A percentile compares a stretch with the other conserved stretches of the same genome.
Conservation (phyloP, 1,139 yeast genomes). For the Candida freyschussii region DNA sequence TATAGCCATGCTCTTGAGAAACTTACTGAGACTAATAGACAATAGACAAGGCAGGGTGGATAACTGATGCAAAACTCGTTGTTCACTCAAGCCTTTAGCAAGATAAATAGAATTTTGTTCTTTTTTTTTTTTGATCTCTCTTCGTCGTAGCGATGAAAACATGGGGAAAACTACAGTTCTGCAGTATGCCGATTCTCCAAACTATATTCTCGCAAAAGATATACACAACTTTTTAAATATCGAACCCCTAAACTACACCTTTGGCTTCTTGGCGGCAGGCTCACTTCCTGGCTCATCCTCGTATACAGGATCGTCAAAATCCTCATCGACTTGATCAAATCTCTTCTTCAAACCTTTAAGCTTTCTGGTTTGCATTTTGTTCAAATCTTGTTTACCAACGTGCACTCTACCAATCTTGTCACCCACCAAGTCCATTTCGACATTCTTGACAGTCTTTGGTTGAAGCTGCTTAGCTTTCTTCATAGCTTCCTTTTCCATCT, state of each 20-base stretch:
- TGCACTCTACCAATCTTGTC: constrained; percentile 96
- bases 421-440: constrained; percentile 84
- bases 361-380: constrained; percentile 90
- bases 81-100: too few relatives aligned
- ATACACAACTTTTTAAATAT: constrained; percentile 7
- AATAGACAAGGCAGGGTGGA: constrained; percentile 38
- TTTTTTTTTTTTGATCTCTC: too few relatives aligned
- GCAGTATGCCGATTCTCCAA: constrained; percentile 3
- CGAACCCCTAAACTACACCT: constrained; percentile 29
- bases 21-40: constrained; percentile 72
- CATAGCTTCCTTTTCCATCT: constrained; percentile 85
- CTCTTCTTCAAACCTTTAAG: constrained; percentile 94
- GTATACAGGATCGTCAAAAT: constrained; percentile 42
- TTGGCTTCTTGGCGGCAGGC: constrained; percentile 38
- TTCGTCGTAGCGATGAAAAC: too few relatives aligned
- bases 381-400: constrained; percentile 91
- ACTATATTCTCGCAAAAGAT: too few relatives aligned
- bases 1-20: constrained; percentile 86
- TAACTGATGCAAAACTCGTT: neutral
- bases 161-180: neutral
- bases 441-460: constrained; percentile 83
- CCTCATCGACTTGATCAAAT: constrained; percentile 71
- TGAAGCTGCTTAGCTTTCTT: constrained; percentile 78
- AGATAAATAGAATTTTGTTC: too few relatives aligned
- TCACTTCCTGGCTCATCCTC: constrained; percentile 41